These are phyloP conservation scores for Gastrolobium villosum DNA, from an alignment of 306 rosid species.

Conservation along the genomic window DNA sequence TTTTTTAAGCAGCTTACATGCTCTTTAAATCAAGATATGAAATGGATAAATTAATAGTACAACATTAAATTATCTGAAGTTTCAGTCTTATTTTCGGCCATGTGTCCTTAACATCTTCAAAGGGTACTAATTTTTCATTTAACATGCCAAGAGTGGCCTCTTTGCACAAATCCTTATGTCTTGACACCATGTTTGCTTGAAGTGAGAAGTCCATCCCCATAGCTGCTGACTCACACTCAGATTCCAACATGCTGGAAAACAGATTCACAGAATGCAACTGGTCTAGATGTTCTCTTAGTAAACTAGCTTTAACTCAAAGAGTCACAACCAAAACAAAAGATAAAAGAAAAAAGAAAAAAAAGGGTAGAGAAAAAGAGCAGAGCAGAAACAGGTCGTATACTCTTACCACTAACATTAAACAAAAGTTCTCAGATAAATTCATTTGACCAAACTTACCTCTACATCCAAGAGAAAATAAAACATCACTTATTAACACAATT, in stretches of 20 bases:
- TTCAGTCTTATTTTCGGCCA: too few relatives aligned
- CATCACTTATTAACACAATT: constrained; percentile 49
- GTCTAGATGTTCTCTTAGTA: constrained; percentile 41
- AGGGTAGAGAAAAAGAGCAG: constrained; percentile 37
- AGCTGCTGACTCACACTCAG: constrained; percentile 77
- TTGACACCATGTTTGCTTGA: constrained; percentile 77
- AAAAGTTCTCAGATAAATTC: constrained; percentile 43
- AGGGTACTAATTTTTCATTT: too few relatives aligned
- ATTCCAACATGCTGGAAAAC: constrained; percentile 88
- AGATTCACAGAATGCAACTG: constrained; percentile 48
- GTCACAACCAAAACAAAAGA: constrained; percentile 27
- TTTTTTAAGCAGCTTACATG: too few relatives aligned
- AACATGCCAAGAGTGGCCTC: too few relatives aligned
- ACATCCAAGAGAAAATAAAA: constrained; percentile 45
- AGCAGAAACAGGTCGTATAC: constrained; percentile 4
- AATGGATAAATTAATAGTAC: too few relatives aligned
- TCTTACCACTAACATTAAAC: constrained; percentile 40
- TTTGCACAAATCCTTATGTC: constrained; percentile 91
- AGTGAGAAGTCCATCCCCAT: constrained; percentile 71
- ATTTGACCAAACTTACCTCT: constrained; percentile 46
- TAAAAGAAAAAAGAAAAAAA: too few relatives aligned
- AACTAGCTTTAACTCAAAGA: constrained; percentile 51
- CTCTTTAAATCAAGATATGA: too few relatives aligned
- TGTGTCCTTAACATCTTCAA: too few relatives aligned
- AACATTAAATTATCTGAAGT: too few relatives aligned